Evolutionary conservation across 1,284 basidiomycete species (phyloP), one percentile per base, ranked within the genome.

Genomic region (Heterobasidion annosum): DNA sequence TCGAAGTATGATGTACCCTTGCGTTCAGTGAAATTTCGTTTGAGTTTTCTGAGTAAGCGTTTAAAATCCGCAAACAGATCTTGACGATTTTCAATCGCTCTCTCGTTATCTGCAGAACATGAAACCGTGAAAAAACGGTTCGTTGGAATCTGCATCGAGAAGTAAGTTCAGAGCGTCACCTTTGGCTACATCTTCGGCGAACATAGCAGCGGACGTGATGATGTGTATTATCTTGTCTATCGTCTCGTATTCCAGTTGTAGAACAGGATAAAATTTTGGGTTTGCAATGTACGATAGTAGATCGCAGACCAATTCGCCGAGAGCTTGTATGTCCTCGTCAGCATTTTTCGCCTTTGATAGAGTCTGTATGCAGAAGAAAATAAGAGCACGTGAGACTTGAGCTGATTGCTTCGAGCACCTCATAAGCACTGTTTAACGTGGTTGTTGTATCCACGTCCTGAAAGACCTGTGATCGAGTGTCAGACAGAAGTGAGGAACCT

Each of bases 1-100:
- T 1, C 32, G 49, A 19, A 52, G 8, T 16, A 16, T 18, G n/a
- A 32, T 1, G 13, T 45, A 15, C 51, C 45, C 25, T 57, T 57
- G 25, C 54, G 46, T 9, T 50, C 50, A 33, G 15, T 45, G 25
- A 57, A 55, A 46, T 57, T 52, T 45, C 56, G 48, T 37, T 50
- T 52, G 13, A 57, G 34, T 15, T 12, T 45, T 45, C 32, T 18
- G 8, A 57, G 40, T 34, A 47, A 48, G 32, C 48, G 44, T 16
- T 49, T 34, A 18, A 56, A 57, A 3, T 25, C 42, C 35, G 15
- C 33, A 33, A 55, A 37, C 34, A 43, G 50, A 18, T 16, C 42
- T 13, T 18, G 32, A 16, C 42, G 46, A 8, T 45, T 37, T 8
- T 45, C 37, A 8, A 40, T 12, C n/a, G 37, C 12, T n/a, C n/a